These are phyloP conservation scores for Ophiostoma perfectum DNA, from an alignment of 2,329 filamentous ascomycete species.

Conservation along the genomic window DNA sequence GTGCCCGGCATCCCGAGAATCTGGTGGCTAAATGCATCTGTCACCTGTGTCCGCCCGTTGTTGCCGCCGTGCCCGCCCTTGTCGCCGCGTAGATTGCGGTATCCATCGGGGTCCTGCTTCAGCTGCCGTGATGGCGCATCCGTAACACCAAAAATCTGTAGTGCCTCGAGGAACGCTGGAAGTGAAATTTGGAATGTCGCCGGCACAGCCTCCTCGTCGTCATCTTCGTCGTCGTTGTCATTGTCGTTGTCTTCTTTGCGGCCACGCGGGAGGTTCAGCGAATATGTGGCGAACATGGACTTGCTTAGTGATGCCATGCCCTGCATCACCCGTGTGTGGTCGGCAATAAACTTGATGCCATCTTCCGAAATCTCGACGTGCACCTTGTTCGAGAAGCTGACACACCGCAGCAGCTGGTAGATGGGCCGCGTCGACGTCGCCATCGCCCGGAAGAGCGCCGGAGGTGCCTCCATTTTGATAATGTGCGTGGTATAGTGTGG, in stretches of 20 bases:
- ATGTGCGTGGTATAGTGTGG: not conserved
- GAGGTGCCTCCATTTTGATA: slow-evolving; percentile 14
- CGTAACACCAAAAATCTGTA: slow-evolving; percentile 91
- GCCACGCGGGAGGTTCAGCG: slow-evolving; percentile 50
- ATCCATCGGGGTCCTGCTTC: slow-evolving; percentile 51
- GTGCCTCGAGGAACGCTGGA: slow-evolving; percentile 78
- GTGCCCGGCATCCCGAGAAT: slow-evolving; percentile 77
- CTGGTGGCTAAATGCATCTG: slow-evolving; percentile 69
- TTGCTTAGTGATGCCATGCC: slow-evolving; percentile 84
- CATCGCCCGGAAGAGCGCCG: slow-evolving; percentile 64
- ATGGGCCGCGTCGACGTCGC: slow-evolving; percentile 73
- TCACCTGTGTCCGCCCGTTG: not conserved
- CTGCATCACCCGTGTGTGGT: slow-evolving; percentile 88
- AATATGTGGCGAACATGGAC: slow-evolving; percentile 80
- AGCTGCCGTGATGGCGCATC: slow-evolving; percentile 56
- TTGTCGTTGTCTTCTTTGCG: slow-evolving; percentile 30
- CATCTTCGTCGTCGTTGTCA: slow-evolving; percentile 36
- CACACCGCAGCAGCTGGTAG: slow-evolving; percentile 56
- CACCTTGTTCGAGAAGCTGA: slow-evolving; percentile 54
- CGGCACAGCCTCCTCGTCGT: slow-evolving; percentile 42
- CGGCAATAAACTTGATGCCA: slow-evolving; percentile 80
- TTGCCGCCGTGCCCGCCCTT: slow-evolving; percentile 31
- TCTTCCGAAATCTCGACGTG: slow-evolving; percentile 72
- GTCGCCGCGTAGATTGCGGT: slow-evolving; percentile 50
- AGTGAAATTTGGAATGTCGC: slow-evolving; percentile 78